These are phyloP conservation scores for Candida ortonii DNA, from an alignment of 805 yeast genomes.

Conservation along the genomic window DNA sequence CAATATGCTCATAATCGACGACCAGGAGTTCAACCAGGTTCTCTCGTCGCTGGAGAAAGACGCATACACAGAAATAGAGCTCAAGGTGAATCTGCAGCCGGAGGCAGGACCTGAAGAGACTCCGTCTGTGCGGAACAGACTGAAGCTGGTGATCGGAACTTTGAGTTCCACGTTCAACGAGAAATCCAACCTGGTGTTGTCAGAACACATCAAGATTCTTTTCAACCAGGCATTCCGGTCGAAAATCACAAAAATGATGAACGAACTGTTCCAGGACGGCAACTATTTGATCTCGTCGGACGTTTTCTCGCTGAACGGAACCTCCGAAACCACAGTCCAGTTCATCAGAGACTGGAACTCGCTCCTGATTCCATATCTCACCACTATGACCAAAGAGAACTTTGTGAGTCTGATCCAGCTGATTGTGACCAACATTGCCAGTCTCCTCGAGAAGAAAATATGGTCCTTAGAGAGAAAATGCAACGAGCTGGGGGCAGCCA, in stretches of 20 bases:
- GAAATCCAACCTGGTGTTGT: constrained; percentile 37
- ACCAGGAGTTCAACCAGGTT: constrained; percentile 27
- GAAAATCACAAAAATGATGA: constrained; percentile 35
- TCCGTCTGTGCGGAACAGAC: constrained; percentile 25
- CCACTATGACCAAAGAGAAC: constrained; percentile 36
- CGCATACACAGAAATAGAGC: constrained; percentile 16
- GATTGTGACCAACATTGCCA: constrained; percentile 54
- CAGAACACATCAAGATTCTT: constrained; percentile 41
- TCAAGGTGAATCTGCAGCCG: constrained; percentile 18
- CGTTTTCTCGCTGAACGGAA: constrained; percentile 10
- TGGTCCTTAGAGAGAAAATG: constrained; percentile 64
- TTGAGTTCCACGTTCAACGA: constrained; percentile 22
- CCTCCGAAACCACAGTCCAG: constrained; percentile 34
- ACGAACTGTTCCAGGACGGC: constrained; percentile 37
- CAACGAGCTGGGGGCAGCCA: constrained; percentile 80
- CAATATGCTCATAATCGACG: constrained; percentile 32
- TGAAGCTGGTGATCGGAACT: constrained; percentile 20
- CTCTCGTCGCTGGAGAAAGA: constrained; percentile 24
- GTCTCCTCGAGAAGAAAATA: constrained; percentile 60
- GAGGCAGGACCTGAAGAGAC: constrained; percentile 16
- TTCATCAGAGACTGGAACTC: constrained; percentile 66
- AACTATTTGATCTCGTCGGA: constrained; percentile 36
- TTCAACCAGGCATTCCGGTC: constrained; percentile 37
- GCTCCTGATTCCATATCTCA: constrained; percentile 59
- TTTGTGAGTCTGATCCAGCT: constrained; percentile 47